Evolutionary conservation across 2,329 filamentous ascomycete genomes (phyloP).

Genomic region (Saccharata proteae): DNA sequence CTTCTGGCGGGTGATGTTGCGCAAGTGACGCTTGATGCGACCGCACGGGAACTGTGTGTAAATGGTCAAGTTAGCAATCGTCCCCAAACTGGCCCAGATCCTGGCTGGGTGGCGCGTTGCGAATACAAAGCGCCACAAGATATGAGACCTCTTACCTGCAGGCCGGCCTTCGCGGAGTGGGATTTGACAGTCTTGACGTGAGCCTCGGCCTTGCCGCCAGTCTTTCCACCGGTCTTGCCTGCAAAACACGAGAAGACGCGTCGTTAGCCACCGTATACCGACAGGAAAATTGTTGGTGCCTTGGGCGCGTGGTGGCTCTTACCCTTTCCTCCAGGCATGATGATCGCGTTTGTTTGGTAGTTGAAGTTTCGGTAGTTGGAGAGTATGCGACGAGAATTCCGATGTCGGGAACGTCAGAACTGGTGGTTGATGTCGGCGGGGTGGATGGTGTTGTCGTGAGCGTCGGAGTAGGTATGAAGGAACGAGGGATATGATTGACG

Average conservation of each 20-base stretch:
- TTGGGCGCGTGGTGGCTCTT: conserved; percentile 41
- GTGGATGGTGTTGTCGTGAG: too few species aligned
- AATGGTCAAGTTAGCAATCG: too few species aligned
- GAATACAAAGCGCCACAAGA: background rate
- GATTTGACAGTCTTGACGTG: conserved; percentile 83
- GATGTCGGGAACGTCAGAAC: too few species aligned
- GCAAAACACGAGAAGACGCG: conserved; percentile 9
- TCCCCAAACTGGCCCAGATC: background rate
- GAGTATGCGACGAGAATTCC: too few species aligned
- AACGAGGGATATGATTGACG: too few species aligned
- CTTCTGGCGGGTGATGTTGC: conserved; percentile 98
- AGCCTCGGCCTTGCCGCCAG: conserved; percentile 64
- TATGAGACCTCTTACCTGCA: conserved; percentile 85
- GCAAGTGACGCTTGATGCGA: conserved; percentile 99
- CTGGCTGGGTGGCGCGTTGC: background rate
- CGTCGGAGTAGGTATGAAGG: too few species aligned
- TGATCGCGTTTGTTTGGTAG: conserved; percentile 3
- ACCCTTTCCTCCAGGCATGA: conserved; percentile 83
- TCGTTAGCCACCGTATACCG: conserved; percentile 18
- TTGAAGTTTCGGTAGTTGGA: too few species aligned
- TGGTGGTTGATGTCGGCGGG: too few species aligned
- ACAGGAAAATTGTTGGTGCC: conserved; percentile 10
- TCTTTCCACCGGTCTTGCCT: conserved; percentile 68
- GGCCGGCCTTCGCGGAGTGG: conserved; percentile 85
- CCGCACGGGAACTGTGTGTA: conserved; percentile 80